Base-by-base conservation (phyloP, 192 early-diverging fungal genomes). In the Linnemannia schmuckeri region DNA sequence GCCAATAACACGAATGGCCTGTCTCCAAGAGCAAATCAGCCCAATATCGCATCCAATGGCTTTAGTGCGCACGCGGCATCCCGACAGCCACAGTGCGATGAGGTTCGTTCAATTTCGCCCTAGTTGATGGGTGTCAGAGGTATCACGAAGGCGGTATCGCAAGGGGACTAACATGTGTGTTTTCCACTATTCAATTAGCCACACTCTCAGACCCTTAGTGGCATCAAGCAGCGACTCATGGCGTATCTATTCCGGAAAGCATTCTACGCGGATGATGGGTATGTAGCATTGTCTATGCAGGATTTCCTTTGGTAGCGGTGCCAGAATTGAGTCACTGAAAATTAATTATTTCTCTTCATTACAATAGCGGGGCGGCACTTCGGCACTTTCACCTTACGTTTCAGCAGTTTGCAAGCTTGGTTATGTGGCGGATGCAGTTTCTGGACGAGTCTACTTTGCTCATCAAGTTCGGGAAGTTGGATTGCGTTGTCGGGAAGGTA, bases 361-460 rank as follows among this genome's bases (percentile, higher is more conserved):
- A 22, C 22, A 37, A 76, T 77, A 90, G 90, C 7, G 88, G 88
- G 5, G 78, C 77, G n/a, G 82, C 85, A 49, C 79, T 92, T 13
- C 74, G 89, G 77, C 93, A 96, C 78, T 96, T 95, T 77, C 92
- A 94, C 82, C 78, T 90, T 20, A 93, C 92, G 2, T 96, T 94
- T 80, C 80, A 88, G 42, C 91, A 92, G 37, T 93, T 94, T 85
- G 70, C 89, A 0, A 87, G 80, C 12, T 86, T 96, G 44, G 88
- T 91, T 9, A 94, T 96, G 89, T 96, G 94, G 93, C 86, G 92
- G 72, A 92, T 93, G 87, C 94, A 95, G 80, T 94, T 95, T 68
- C 74, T 96, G 27, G 90, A 93, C 70, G 89, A 89, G 33, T 78
- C 83, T 1, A 83, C 89, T 20, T 76, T 96, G 20, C 76, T 96